These are phyloP conservation scores for Debaryomycetaceae sp. DNA, from an alignment of 1,139 yeast genomes.

Conservation along the genomic window DNA sequence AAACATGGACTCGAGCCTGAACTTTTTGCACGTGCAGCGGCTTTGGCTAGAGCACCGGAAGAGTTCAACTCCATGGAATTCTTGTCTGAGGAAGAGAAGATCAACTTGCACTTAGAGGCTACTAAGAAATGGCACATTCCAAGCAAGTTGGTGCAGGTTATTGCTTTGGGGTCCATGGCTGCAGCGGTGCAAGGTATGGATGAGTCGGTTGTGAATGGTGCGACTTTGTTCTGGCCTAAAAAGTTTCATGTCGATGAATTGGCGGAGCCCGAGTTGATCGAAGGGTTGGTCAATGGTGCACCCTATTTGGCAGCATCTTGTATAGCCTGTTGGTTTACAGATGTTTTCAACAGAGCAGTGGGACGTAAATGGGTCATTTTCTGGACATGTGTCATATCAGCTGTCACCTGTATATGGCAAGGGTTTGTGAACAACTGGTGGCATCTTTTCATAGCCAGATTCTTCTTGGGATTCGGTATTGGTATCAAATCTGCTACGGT, in stretches of 20 bases:
- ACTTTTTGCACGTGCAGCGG: constrained; percentile 70
- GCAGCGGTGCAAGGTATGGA: constrained; percentile 96
- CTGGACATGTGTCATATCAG: constrained; percentile 62
- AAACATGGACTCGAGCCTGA: constrained; percentile 63
- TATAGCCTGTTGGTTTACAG: constrained; percentile 73
- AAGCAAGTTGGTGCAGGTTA: constrained; percentile 53
- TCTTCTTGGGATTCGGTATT: constrained; percentile 71
- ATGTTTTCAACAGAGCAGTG: constrained; percentile 55
- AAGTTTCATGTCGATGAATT: constrained; percentile 52
- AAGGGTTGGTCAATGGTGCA: constrained; percentile 76
- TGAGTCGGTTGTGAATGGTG: constrained; percentile 84
- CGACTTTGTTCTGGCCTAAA: constrained; percentile 65
- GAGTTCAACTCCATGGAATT: constrained; percentile 58
- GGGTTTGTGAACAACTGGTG: constrained; percentile 73
- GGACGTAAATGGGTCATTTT: constrained; percentile 79
- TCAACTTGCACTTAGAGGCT: constrained; percentile 50
- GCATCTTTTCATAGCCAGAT: constrained; percentile 71
- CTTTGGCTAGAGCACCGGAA: constrained; percentile 65
- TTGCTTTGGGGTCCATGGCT: constrained; percentile 77
- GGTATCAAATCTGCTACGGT: constrained; percentile 82
- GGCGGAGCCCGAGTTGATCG: constrained; percentile 52
- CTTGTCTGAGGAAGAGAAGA: constrained; percentile 57
- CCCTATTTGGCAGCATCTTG: constrained; percentile 76
- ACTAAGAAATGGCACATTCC: constrained; percentile 72
- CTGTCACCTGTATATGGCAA: constrained; percentile 71